Evolutionary conservation across 805 yeast species (phyloP), one percentile per base, ranked within the genome.

Genomic region (Wickerhamiella vanderwaltii): DNA sequence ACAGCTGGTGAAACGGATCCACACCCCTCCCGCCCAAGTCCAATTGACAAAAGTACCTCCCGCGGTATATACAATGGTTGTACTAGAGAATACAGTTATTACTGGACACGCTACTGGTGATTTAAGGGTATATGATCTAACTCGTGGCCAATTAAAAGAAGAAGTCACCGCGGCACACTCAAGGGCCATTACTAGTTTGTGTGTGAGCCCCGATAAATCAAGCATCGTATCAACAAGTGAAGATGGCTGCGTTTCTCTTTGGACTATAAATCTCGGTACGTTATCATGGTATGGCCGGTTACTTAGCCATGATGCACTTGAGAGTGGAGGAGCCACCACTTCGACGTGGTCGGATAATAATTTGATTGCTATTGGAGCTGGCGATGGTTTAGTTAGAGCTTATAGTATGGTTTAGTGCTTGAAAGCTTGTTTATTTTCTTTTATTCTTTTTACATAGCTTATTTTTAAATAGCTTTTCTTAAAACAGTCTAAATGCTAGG

Each of bases 231-330:
- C 52, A 13, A 48, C 56, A 9, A 46, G 54, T 41, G 39, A 48
- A 11, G 56, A 54, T 32, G 59, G 59, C 39, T 45, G 48, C n/a
- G 54, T 49, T 3, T 46, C 49, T 12, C 19, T 53, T n/a, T 53
- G 57, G 57, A 29, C 51, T 6, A 33, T 51, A 11, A 54, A 51
- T 30, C 38, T 44, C 9, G 47, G 44, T 7, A 25, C 36, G 9
- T 43, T 51, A 18, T 29, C 45, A 13, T 53, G 55, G 57, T 46
- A 43, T 38, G 55, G 54, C 13, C 41, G 55, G 17, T 33, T 53
- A 29, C 36, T 50, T 18, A 43, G 44, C 26, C 57, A 53, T 36
- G 57, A 53, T 39, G 40, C 50, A 26, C 48, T 44, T 17, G 52
- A 46, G 32, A 48, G 51, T n/a, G 39, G 43, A 3, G 46, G 47